Evolutionary conservation across 2,329 filamentous ascomycete species (phyloP), one percentile per base, ranked within the genome.

Genomic region (Cladophialophora psammophila): DNA sequence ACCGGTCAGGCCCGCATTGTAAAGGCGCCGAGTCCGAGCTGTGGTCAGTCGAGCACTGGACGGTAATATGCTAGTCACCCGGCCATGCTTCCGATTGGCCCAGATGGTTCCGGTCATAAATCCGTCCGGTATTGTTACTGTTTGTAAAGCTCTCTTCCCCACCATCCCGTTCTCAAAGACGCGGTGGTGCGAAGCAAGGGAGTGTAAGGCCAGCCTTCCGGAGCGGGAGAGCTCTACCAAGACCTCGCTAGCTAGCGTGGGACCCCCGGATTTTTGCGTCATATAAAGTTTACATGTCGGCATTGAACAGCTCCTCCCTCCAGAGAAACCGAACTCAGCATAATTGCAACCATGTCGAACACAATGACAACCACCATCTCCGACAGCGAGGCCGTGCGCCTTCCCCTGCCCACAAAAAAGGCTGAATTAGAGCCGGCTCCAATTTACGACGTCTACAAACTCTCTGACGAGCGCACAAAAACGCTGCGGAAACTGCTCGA

Each of bases 391-490:
- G 40, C 40, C 15, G 40, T 42, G 40, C 40, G 40, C 40, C 40
- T 42, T 10, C 40, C 40, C 1, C 15, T n/a, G 40, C 40, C 40
- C 13, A 42, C 40, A 10, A n/a, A 42, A 13, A 42, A n/a, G 40
- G 18, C 40, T 15, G 32, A 48, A 31, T 13, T 63, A 2, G 36
- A 45, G 26, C 42, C 63, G 10, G 40, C 48, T 8, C 63, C 63
- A 5, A 42, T 50, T 3, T 65, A 36, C 48, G 45, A 54, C 20
- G 63, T 65, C 7, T 53, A 34, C n/a, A 55, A 53, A 31, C 18
- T 59, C 10, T 26, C 34, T 13, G 63, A 65, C n/a, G 32, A 61
- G 8, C 32, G 57, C 7, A 65, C 63, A 7, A 15, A 65, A 26
- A 65, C 45, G 9, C 48, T 65, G 10, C 13, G 18, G 6, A 34